Conservation (phyloP, 805 yeast species). For the Candida tammaniensis region DNA sequence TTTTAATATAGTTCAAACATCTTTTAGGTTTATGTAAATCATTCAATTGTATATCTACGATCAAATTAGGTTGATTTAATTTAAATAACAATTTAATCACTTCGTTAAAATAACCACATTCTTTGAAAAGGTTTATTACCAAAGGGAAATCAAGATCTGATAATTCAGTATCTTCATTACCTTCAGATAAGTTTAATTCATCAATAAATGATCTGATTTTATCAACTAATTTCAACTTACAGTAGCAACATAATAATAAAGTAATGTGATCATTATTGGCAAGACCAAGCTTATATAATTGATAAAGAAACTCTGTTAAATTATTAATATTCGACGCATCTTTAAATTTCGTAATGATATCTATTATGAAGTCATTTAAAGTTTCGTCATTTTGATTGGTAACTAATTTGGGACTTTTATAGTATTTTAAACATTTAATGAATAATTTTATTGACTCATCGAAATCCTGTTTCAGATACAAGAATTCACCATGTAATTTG, state of each 20-base stretch:
- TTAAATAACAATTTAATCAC: constrained; percentile 70
- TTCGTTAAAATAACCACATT: constrained; percentile 61
- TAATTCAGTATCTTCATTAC: constrained; percentile 10
- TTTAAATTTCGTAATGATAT: constrained; percentile 73
- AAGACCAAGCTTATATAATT: constrained; percentile 49
- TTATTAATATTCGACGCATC: constrained; percentile 70
- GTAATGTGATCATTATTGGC: constrained; percentile 84
- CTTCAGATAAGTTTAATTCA: constrained; percentile 25
- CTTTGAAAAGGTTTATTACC: constrained; percentile 68
- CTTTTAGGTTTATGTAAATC: constrained; percentile 48
- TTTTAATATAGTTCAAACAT: constrained; percentile 60
- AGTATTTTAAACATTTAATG: constrained; percentile 40
- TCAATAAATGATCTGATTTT: constrained; percentile 59
- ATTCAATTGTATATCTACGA: constrained; percentile 70
- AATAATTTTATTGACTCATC: constrained; percentile 75
- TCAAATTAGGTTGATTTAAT: constrained; percentile 68
- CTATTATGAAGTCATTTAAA: constrained; percentile 51
- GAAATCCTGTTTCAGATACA: constrained; percentile 63
- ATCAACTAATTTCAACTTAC: constrained; percentile 64
- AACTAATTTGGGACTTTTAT: constrained; percentile 12
- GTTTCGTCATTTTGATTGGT: constrained; percentile 20
- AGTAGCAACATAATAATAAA: constrained; percentile 70
- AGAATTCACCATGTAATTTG: constrained; percentile 63
- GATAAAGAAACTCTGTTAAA: constrained; percentile 61
- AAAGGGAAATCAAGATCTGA: constrained; percentile 62